Evolutionary conservation across 2,329 filamentous ascomycete species (phyloP), one percentile per base, ranked within the genome.

Genomic region (Exserohilum turcica): DNA sequence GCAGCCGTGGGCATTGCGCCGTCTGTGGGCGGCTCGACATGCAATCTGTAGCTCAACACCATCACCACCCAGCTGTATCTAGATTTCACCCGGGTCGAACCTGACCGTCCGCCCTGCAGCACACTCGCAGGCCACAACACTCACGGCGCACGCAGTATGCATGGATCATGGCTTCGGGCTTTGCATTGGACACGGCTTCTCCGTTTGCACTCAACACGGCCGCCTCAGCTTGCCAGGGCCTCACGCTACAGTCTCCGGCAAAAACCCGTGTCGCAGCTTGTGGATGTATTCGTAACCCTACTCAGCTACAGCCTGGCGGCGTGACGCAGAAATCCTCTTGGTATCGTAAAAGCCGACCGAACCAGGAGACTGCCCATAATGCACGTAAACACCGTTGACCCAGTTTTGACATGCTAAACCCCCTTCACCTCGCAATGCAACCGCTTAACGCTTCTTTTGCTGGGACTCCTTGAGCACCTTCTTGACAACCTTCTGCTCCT

Each of bases 401-500:
- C 67, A 68, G 63, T 71, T 71, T 71, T 73, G 65, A 67, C 63
- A 67, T 67, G 63, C 65, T 65, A 59, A 59, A 69, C 60, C 63
- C 63, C 62, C 62, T 61, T 57, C 51, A 61, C 59, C 59, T 56
- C 21, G 59, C 57, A 48, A 62, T 62, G 54, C 53, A 60, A 54
- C 54, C 63, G 52, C 66, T 72, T 75, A 78, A 61, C 72, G 74
- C 74, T 83, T 86, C 79, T 90, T 89, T 84, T 91, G 89, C 84
- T 96, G 91, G 63, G 85, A 86, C 86, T 97, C 93, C 90, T 97
- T 97, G 79, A 97, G 87, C 75, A 99, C 94, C 91, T 99, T 99
- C 92, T 99, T 99, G 82, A 99, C 94, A 74, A 99, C 97, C 91
- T 99, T 99, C 86, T 99, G 94, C 88, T 99, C 94, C 86, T 99